phyloP scores from a whole-genome alignment of 352 stramenopile genomes.

The Aphanomyces stellatus region DNA sequence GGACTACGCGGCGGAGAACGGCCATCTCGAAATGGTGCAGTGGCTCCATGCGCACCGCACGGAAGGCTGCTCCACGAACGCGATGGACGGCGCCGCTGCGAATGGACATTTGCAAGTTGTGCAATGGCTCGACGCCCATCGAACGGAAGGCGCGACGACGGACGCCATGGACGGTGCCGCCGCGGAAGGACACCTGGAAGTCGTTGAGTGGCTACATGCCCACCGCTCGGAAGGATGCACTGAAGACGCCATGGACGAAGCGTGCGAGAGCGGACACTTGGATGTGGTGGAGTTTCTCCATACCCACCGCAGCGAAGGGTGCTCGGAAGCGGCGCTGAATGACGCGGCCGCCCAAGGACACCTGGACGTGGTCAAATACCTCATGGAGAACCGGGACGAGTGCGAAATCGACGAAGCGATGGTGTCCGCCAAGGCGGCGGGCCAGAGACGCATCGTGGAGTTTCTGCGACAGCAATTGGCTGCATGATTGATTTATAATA shows the following conservation, averaged over 20 bases:
- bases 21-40: conserved; percentile 26
- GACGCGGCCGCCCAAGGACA: conserved; percentile 25
- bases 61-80: conserved; percentile 25
- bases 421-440: not conserved
- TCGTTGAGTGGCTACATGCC: conserved; percentile 20
- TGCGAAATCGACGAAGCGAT: not conserved
- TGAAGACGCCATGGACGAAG: conserved; percentile 31
- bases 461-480: not conserved
- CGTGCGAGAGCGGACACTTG: conserved; percentile 24
- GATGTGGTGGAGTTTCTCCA: conserved; percentile 31
- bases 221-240: conserved; percentile 29
- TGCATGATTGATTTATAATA: too few relatives aligned
- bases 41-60: conserved; percentile 26
- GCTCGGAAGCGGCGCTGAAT: conserved; percentile 24
- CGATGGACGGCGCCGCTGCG: conserved; percentile 26
- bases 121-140: conserved; percentile 19
- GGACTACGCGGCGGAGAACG: conserved; percentile 28
- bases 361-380: conserved; percentile 23
- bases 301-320: conserved; percentile 25
- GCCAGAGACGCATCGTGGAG: not conserved
- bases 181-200: conserved; percentile 16
- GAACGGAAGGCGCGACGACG: conserved; percentile 11
- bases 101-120: conserved; percentile 25
- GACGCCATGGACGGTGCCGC: conserved; percentile 10
- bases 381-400: conserved; percentile 16